Percentiles rank a stretch among this genome's conserved stretches.
Evolutionary conservation across 2,329 filamentous ascomycete genomes (phyloP).

Genomic region (Lanzia echinophila): DNA sequence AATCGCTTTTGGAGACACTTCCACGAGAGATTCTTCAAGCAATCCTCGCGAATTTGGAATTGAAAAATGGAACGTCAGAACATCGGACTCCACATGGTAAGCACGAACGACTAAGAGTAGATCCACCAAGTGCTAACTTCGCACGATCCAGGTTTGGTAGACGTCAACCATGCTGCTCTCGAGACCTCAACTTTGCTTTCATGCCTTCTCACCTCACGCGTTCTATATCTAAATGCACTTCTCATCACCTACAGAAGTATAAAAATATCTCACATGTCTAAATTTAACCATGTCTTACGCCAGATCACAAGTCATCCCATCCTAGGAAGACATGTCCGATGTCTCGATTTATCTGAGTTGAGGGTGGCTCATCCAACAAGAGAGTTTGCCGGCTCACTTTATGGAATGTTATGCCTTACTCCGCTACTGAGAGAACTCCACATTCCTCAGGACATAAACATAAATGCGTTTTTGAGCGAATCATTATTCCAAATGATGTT

Average conservation of each 20-base stretch:
- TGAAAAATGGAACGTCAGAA: background rate
- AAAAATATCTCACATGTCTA: conserved; percentile 71
- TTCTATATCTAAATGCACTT: conserved; percentile 63
- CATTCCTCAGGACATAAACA: conserved; percentile 30
- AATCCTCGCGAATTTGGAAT: conserved; percentile 25
- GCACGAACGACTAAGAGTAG: background rate
- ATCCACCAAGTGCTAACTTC: background rate
- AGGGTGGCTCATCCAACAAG: background rate
- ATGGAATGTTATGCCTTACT: conserved; percentile 7
- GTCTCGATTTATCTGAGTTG: conserved; percentile 46
- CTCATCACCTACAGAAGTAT: conserved; percentile 70
- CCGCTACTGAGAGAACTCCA: conserved; percentile 64
- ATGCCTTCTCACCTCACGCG: conserved; percentile 62
- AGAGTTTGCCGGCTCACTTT: conserved; percentile 1
- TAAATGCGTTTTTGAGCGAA: conserved; percentile 41
- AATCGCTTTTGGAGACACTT: conserved; percentile 56
- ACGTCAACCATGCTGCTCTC: conserved; percentile 38
- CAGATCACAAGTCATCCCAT: conserved; percentile 59
- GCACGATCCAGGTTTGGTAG: background rate
- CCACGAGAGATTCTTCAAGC: conserved; percentile 63
- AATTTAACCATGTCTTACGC: conserved; percentile 55
- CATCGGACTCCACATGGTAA: background rate
- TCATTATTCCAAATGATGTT: conserved; percentile 33
- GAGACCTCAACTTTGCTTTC: conserved; percentile 65
- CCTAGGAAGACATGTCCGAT: conserved; percentile 65